These are phyloP conservation scores for Entomortierella lignicola DNA, from an alignment of 192 early-diverging fungal genomes.

Conservation along the genomic window DNA sequence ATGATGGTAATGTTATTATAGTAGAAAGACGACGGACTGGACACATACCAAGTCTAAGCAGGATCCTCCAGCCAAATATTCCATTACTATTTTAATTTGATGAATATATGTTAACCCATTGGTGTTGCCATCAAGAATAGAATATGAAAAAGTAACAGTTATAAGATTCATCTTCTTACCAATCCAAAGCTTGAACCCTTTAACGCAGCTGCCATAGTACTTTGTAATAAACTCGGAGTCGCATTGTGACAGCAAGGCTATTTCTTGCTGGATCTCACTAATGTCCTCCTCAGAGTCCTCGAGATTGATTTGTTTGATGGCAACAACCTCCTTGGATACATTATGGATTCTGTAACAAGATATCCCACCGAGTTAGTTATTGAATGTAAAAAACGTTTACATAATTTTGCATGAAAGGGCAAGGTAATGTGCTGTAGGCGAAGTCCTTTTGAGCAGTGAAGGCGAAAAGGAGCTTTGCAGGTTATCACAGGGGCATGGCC, in stretches of 20 bases:
- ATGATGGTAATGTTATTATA: no score
- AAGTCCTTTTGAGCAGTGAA: no score
- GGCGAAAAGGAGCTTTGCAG: neutral
- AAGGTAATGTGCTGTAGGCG: no score
- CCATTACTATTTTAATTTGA: conserved; percentile 57
- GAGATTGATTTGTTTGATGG: conserved; percentile 64
- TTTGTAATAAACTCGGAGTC: conserved; percentile 60
- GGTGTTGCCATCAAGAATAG: neutral
- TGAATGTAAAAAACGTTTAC: no score
- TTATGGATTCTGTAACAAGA: conserved; percentile 56
- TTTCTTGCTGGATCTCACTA: conserved; percentile 66
- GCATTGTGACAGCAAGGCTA: conserved; percentile 61
- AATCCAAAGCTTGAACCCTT: conserved; percentile 65
- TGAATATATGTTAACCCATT: no score
- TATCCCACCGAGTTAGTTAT: neutral
- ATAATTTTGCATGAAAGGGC: no score
- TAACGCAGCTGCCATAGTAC: conserved; percentile 62
- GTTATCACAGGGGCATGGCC: conserved; percentile 6
- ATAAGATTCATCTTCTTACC: conserved; percentile 46
- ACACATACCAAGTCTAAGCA: conserved; percentile 59
- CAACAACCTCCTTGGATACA: conserved; percentile 57
- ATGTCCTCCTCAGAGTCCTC: conserved; percentile 65
- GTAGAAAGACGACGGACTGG: no score
- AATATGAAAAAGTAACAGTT: neutral
- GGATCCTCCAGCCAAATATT: conserved; percentile 63